A percentile compares a stretch with the other conserved stretches of the same genome.
phyloP scores from a whole-genome alignment of 164 flowering plant species.

The Buxus sempervirens region DNA sequence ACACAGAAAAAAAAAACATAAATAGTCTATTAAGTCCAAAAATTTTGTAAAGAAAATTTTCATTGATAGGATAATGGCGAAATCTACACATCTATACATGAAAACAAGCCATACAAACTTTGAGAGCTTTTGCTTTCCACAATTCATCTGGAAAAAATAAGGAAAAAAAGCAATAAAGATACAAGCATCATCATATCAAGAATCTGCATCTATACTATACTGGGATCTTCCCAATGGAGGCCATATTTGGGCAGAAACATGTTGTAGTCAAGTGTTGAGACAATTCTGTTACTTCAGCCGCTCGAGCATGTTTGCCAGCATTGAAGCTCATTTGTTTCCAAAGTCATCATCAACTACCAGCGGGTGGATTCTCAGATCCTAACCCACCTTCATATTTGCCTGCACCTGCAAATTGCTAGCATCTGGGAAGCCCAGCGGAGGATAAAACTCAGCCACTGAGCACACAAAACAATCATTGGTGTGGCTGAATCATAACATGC shows the following conservation, averaged over 20 bases:
- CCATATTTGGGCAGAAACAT: no score
- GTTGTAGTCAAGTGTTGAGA: no score
- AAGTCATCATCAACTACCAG: no score
- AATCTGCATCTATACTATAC: not conserved
- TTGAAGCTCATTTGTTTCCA: no score
- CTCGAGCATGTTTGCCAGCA: no score
- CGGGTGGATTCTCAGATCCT: no score
- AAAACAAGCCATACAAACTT: slow-evolving; percentile 13
- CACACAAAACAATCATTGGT: not conserved
- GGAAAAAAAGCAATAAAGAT: not conserved
- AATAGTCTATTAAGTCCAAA: no score
- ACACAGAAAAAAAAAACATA: no score
- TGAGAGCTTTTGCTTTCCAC: slow-evolving; percentile 2
- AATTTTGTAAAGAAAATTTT: not conserved
- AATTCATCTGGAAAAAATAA: not conserved
- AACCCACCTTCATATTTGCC: not conserved
- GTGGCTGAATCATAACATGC: not conserved
- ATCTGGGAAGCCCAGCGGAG: not conserved
- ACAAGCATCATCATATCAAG: not conserved
- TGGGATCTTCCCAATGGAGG: not conserved
- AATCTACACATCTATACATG: slow-evolving; percentile 16
- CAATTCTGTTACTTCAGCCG: not conserved
- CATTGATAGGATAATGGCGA: not conserved
- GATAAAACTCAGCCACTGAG: not conserved
- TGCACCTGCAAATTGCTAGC: not conserved